Base-by-base conservation (phyloP, 2,329 filamentous ascomycete species). In the Sporothrix humicola region DNA sequence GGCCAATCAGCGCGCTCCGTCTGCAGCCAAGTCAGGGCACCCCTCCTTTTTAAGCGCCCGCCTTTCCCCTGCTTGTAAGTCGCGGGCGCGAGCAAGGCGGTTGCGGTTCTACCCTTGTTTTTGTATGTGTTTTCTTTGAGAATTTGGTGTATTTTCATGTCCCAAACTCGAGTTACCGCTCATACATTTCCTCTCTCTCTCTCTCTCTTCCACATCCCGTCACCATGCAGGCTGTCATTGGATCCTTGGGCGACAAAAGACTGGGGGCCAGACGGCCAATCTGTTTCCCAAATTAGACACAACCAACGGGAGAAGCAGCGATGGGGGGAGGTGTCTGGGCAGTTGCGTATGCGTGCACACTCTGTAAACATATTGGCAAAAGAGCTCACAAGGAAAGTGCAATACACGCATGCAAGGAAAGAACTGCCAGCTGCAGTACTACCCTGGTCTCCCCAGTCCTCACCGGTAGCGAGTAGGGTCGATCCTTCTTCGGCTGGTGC, bases 11-110 rank as follows among this genome's bases (percentile, higher is more conserved):
- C 54, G n/a, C n/a, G 42, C 58, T 8, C 8, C n/a, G 26, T 42
- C 4, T 23, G 20, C 58, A 54, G 63, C 69, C 72, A 69, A 72
- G 63, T 23, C 56, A 56, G 59, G 42, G 63, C 48, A 52, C 73
- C 73, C 72, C 69, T 63, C 61, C 61, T 65, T 65, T 75, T 65
- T 75, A 75, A 72, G 74, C 73, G 73, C 71, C 74, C 42, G 61
- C 61, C 48, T 31, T 56, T 56, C 66, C 72, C 69, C 69, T 72
- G 72, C 48, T 73, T 71, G 72, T 73, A 73, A 73, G 72, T 73
- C 58, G 56, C 17, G 31, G 31, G 31, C 52, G 8, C 54, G 37
- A 59, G 44, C 42, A n/a, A 44, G 46, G 31, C 31, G 31, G 31
- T 37, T 37, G 31, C 63, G 63, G 61, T 17, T 68, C 23, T 20